These are phyloP conservation scores for Apiotrichum veenhuisii DNA, from an alignment of 1,284 basidiomycete species.

Conservation along the genomic window DNA sequence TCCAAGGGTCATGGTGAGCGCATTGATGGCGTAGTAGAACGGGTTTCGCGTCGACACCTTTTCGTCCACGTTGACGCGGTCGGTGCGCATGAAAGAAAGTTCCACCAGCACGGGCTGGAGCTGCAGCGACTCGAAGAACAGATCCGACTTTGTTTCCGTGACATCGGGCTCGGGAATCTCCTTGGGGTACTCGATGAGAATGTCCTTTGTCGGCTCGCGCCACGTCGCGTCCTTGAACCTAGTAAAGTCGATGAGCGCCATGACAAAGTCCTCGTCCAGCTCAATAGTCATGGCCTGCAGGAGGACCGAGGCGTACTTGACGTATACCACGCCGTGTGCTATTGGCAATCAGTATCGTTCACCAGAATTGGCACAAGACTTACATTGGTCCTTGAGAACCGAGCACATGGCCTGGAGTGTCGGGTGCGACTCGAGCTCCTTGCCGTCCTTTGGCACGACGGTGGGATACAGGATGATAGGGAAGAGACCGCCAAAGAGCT, in stretches of 20 bases:
- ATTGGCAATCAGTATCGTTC: not conserved
- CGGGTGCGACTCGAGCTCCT: conserved; percentile 76
- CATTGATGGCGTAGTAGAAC: conserved; percentile 88
- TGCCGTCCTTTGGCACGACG: conserved; percentile 76
- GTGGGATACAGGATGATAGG: conserved; percentile 96
- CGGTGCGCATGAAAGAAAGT: conserved; percentile 95
- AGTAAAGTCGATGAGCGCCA: conserved; percentile 84
- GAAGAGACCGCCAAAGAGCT: conserved; percentile 92
- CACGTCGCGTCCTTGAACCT: conserved; percentile 88
- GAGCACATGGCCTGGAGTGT: conserved; percentile 85
- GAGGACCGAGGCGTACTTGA: conserved; percentile 95
- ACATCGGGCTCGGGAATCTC: conserved; percentile 75
- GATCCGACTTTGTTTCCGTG: conserved; percentile 58
- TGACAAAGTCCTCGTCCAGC: conserved; percentile 94
- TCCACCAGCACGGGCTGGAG: conserved; percentile 91
- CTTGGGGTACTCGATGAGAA: conserved; percentile 70
- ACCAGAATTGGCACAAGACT: conserved; percentile 19
- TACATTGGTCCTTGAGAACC: conserved; percentile 89
- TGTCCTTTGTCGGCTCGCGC: conserved; percentile 71
- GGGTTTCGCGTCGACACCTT: conserved; percentile 81
- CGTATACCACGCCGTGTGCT: conserved; percentile 86
- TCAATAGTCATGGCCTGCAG: conserved; percentile 94
- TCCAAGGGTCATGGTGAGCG: conserved; percentile 92
- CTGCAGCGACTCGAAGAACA: conserved; percentile 97
- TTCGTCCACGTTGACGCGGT: conserved; percentile 85